These are phyloP conservation scores for Podospora pseudopauciseta DNA, from an alignment of 495 filamentous ascomycete genomes.

Conservation along the genomic window DNA sequence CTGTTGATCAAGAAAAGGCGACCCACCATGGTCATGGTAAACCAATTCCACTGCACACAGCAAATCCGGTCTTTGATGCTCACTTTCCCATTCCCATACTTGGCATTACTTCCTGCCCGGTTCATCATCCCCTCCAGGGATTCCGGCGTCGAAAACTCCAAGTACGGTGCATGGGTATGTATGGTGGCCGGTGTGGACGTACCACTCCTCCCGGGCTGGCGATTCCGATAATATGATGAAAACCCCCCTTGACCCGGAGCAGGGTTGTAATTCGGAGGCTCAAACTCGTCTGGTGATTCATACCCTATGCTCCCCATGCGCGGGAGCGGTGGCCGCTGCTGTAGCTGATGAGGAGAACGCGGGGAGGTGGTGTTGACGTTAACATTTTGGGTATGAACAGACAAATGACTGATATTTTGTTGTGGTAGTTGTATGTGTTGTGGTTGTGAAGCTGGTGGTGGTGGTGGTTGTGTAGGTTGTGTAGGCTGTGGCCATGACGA, in stretches of 20 bases:
- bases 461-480: not conserved
- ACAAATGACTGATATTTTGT: not conserved
- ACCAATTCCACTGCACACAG: constrained; percentile 62
- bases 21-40: constrained; percentile 66
- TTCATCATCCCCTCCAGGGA: constrained; percentile 34
- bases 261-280: not conserved
- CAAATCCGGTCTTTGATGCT: constrained; percentile 45
- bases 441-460: not conserved
- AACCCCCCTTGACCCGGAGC: not conserved
- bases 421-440: not conserved
- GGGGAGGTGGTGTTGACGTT: not conserved
- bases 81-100: constrained; percentile 26
- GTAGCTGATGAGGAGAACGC: not conserved
- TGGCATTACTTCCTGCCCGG: constrained; percentile 20
- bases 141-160: constrained; percentile 13
- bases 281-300: not conserved
- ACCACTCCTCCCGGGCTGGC: not conserved
- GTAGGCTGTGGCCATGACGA: not conserved
- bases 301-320: not conserved
- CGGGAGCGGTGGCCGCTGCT: not conserved
- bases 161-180: not conserved
- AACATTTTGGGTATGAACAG: not conserved
- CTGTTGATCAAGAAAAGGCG: not conserved
- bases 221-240: not conserved
- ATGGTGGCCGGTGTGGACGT: not conserved